phyloP scores from a whole-genome alignment of 306 rosid species.

The Lathyrus sativus region DNA sequence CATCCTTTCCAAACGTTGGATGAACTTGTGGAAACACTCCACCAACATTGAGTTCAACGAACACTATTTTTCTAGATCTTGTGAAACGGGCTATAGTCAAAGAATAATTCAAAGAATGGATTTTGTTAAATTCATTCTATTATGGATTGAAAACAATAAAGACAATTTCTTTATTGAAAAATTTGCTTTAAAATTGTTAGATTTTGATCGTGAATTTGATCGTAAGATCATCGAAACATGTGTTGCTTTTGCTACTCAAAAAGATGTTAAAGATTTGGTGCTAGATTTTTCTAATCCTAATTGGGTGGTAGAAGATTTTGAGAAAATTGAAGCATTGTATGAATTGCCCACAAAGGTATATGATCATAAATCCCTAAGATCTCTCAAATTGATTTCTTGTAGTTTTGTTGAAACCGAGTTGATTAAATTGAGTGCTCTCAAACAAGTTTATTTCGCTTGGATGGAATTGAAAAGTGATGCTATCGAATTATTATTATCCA shows the following conservation, averaged over 20 bases:
- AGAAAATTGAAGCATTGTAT: not conserved
- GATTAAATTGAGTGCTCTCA: not conserved
- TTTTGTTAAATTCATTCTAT: not conserved
- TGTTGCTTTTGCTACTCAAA: not conserved
- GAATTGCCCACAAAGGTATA: not conserved
- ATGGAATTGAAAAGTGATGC: not conserved
- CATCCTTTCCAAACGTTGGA: slow-evolving; percentile 30
- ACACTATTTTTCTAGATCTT: not conserved
- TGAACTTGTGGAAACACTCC: slow-evolving; percentile 6
- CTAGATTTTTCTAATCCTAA: slow-evolving; percentile 30
- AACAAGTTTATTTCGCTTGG: slow-evolving; percentile 12
- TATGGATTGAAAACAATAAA: not conserved
- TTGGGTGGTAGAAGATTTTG: not conserved
- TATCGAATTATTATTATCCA: not conserved
- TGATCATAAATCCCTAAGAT: not conserved
- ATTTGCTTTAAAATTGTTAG: not conserved
- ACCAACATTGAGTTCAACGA: slow-evolving; percentile 28
- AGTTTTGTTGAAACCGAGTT: slow-evolving; percentile 1
- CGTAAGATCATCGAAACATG: not conserved
- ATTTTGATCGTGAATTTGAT: not conserved
- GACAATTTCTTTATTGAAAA: not conserved
- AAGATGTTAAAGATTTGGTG: slow-evolving; percentile 20
- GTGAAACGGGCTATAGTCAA: too few species aligned
- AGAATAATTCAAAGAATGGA: not conserved
- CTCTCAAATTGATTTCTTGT: slow-evolving; percentile 21